Evolutionary conservation across 2,329 filamentous ascomycete genomes (phyloP), one percentile per base, ranked within the genome.

Genomic region (Ascochyta pisi): DNA sequence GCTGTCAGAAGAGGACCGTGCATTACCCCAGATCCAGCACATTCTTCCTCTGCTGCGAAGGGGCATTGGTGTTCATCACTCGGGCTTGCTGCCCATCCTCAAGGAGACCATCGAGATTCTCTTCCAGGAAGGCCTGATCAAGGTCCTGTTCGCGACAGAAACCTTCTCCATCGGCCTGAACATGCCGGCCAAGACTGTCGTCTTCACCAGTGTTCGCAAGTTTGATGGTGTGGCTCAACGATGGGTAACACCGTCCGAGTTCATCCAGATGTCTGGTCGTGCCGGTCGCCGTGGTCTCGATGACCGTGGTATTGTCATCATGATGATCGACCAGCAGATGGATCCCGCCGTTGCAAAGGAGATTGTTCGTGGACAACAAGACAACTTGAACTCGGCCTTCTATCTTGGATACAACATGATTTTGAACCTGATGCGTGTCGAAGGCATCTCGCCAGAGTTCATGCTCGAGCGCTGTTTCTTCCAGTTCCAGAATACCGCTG

Each of bases 331-430:
- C 71, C 91, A 96, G 75, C 92, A 95, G 79, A 94, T 99, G 81
- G 95, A 99, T 70, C 95, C 95, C 1, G 87, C 91, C 2, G 88
- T 89, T n/a, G 94, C 95, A 38, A 96, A 96, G 77, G 89, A 91
- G 62, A 97, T 99, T 66, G 95, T 99, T 12, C 92, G 95, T 49
- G 95, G 95, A 64, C 90, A 97, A 71, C 95, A 99, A 76, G 96
- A 99, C 76, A 92, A 93, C 65, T 87, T 99, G 27, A 98, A 98
- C 78, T 98, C 95, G 3, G 95, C 95, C 1, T 99, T 99, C 78
- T 91, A 99, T 74, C 84, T 99, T 15, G 93, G 95, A 29, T 99
- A 99, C 82, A 99, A 99, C 80, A 99, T 99, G 95, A 91, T 99
- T 71, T 83, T 99, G 54, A 99, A 99, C 72, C 79, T 99, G 58